Base-by-base conservation (phyloP, 306 rosid species). In the Vicia faba region DNA sequence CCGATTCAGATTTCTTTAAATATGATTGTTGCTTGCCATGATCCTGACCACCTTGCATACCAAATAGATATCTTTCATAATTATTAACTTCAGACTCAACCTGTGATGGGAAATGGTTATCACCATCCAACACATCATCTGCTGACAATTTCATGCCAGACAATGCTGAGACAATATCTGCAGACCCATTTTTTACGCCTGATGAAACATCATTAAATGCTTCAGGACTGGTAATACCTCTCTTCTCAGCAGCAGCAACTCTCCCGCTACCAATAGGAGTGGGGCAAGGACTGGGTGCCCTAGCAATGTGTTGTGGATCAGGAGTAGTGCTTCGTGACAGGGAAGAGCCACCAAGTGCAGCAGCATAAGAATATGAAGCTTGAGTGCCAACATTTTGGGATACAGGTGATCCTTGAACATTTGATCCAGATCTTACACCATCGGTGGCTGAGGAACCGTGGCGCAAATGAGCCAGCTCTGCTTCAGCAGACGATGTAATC, bases 231-330 rank as follows among this genome's bases (percentile, higher is more conserved):
- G 85, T 18, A 44, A 86, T 61, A 67, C 81, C 75, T 76, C 96
- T 89, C 84, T 86, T 93, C 15, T 89, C 96, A 7, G 80, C 46
- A 56, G 85, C 70, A 66, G 64, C 56, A 65, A 40, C 80, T 82
- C 99, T 82, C 13, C 99, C 97, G 4, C 88, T 88, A 57, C 99
- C 99, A 68, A 93, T 90, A 40, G 99, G 96, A n/a, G 95, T 83
- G 69, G 71, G 84, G 55, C 96, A 93, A 46, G 98, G 98, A 80
- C 99, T 90, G 26, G 99, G 92, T 67, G 97, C 92, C 81, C 99
- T 86, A 63, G 95, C 88, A 73, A 88, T 80, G 56, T 75, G 61
- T 64, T 93, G 99, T 4, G 96, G 90, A 79, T 93, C 99, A 38
- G 99, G 99, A 62, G 99, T 93, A 39, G 84, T 85, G 81, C 99